A percentile compares a stretch with the other conserved stretches of the same genome.
phyloP scores from a whole-genome alignment of 768 basidiomycete genomes.

The Rhodotorula taiwanensis region DNA sequence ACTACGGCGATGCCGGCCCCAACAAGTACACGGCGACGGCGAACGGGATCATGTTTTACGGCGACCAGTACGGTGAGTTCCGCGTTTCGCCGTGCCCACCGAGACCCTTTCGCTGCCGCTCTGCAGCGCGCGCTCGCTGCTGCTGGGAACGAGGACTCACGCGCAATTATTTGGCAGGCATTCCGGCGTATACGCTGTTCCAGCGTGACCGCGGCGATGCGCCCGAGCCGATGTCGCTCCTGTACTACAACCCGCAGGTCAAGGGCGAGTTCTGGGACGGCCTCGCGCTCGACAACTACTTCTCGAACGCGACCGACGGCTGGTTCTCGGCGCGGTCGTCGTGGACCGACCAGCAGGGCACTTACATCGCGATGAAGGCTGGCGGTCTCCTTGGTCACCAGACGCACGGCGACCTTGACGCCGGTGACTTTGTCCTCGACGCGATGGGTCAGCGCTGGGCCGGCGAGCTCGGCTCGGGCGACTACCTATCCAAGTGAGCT shows the following conservation, averaged over 20 bases:
- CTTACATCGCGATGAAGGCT: slow-evolving; percentile 83
- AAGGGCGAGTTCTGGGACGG: slow-evolving; percentile 89
- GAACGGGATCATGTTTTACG: slow-evolving; percentile 77
- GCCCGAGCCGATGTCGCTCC: slow-evolving; percentile 54
- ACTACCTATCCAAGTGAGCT: slow-evolving; percentile 59
- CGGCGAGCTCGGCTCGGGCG: slow-evolving; percentile 80
- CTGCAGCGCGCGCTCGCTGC: neutral
- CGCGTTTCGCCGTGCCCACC: too few relatives aligned
- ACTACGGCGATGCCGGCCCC: slow-evolving; percentile 65
- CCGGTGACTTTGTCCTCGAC: slow-evolving; percentile 91
- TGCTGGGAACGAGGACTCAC: too few relatives aligned
- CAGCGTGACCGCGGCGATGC: slow-evolving; percentile 84
- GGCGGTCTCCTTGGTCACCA: slow-evolving; percentile 74
- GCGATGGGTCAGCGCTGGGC: slow-evolving; percentile 89
- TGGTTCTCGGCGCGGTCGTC: slow-evolving; percentile 89
- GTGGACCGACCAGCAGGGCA: slow-evolving; percentile 79
- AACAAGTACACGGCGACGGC: slow-evolving; percentile 95
- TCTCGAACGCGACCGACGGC: slow-evolving; percentile 62
- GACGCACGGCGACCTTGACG: slow-evolving; percentile 73
- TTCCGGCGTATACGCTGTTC: slow-evolving; percentile 71
- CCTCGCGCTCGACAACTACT: slow-evolving; percentile 71
- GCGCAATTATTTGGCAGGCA: slow-evolving; percentile 6
- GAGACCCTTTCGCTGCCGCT: too few relatives aligned
- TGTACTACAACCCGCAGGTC: slow-evolving; percentile 84
- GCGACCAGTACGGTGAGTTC: slow-evolving; percentile 51